Base-by-base conservation (phyloP, 1,284 basidiomycete genomes). In the Cutaneotrichosporon sp. region DNA sequence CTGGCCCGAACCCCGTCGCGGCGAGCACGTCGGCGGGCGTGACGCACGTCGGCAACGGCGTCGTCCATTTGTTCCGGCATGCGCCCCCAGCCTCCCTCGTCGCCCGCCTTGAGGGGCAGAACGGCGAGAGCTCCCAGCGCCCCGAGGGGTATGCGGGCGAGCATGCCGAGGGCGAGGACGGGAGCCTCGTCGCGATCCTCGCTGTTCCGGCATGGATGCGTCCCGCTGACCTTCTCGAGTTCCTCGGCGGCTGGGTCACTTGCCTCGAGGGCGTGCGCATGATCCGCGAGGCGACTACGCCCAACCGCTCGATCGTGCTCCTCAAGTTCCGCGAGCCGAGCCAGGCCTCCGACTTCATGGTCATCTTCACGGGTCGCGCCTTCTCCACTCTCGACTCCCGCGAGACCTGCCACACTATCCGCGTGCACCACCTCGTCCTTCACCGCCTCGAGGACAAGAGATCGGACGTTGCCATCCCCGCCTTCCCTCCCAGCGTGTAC, bases 161-260 rank as follows among this genome's bases (percentile, higher is more conserved):
- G 25, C 68, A 65, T n/a, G 76, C 78, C 16, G 78, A 80, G 56
- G 79, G 79, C 3, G 75, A 72, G 50, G 78, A 83, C 50, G 83
- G 83, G 1, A 82, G 90, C 24, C 86, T 90, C 67, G 84, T 99
- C 0, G 94, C 87, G 18, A 89, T 98, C 9, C 84, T 98, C 7
- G 92, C 93, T 27, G 92, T 99, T 9, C 97, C 95, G 0, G 84
- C 90, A 1, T 92, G 90, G 87, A 94, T 98, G 89, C 89, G 91
- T 0, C 92, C 90, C 0, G 89, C 91, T 0, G 92, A 95, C 76
- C 91, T 99, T 67, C 83, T 97, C 50, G 85, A 89, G 14, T 98
- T 97, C 73, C 88, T 97, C 22, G 90, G 90, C 1, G 91, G 93
- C 7, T 94, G 91, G 51, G 84, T 87, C 3, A 91, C 93, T 43